A percentile compares a stretch with the other conserved stretches of the same genome.
Evolutionary conservation across 176 grass and related monocot genomes (phyloP).

Genomic region (Carex myosuroides): DNA sequence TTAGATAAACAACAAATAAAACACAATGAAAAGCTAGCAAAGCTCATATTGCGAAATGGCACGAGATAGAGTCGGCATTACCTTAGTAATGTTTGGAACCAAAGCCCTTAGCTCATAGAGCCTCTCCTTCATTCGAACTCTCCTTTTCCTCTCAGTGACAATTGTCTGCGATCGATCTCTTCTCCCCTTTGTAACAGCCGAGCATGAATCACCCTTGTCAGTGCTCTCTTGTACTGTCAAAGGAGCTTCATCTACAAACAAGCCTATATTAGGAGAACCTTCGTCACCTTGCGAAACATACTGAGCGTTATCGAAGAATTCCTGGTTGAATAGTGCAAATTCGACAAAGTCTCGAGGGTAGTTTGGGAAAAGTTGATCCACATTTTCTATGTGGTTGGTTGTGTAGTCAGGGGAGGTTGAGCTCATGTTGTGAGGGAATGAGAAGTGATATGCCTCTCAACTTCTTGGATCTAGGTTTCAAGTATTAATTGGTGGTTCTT

Average conservation of each 20-base stretch:
- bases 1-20: neutral
- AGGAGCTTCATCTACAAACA: neutral
- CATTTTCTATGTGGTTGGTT: neutral
- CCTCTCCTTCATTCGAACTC: slow-evolving; percentile 90
- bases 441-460: neutral
- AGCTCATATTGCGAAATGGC: neutral
- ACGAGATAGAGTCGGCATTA: neutral
- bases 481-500: slow-evolving; percentile 1
- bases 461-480: slow-evolving; percentile 1
- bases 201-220: slow-evolving; percentile 35
- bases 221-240: neutral
- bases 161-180: slow-evolving; percentile 84
- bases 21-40: neutral
- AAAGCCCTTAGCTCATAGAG: slow-evolving; percentile 85
- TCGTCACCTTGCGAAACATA: neutral
- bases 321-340: slow-evolving; percentile 15
- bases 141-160: slow-evolving; percentile 77
- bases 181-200: slow-evolving; percentile 28
- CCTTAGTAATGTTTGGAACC: slow-evolving; percentile 95
- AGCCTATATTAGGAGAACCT: neutral
- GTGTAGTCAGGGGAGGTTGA: slow-evolving; percentile 1
- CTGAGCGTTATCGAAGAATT: neutral
- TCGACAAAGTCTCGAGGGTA: slow-evolving; percentile 9
- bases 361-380: slow-evolving; percentile 15
- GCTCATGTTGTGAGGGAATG: neutral